Percentiles rank a stretch among this genome's conserved stretches.
Evolutionary conservation across 2,329 filamentous ascomycete genomes (phyloP).

Genomic region (Colletotrichum lentis): DNA sequence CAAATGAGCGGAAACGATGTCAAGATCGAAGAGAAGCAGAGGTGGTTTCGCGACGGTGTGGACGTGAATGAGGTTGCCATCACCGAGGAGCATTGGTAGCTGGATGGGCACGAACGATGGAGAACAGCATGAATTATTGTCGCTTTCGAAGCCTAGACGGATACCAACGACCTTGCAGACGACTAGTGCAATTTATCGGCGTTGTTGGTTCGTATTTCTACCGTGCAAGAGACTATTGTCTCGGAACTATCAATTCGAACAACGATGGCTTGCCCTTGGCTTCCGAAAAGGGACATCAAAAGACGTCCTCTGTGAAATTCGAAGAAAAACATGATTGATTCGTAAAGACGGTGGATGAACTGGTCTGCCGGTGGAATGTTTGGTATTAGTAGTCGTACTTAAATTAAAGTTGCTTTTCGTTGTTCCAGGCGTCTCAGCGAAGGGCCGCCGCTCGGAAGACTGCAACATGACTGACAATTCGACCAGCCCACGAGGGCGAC

Average conservation of each 20-base stretch:
- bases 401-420: background rate
- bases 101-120: background rate
- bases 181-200: background rate
- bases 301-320: too few relatives aligned
- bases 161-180: background rate
- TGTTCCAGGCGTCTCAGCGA: background rate
- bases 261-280: background rate
- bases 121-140: too few relatives aligned
- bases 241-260: background rate
- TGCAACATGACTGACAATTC: background rate
- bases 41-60: slow-evolving; percentile 75
- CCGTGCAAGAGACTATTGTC: background rate
- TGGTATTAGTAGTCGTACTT: background rate
- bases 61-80: slow-evolving; percentile 75
- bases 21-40: slow-evolving; percentile 65
- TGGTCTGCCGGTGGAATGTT: background rate
- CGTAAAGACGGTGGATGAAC: too few relatives aligned
- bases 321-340: too few relatives aligned
- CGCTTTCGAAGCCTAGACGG: background rate
- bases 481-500: background rate
- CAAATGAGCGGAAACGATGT: slow-evolving; percentile 81
- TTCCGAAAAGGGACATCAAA: background rate
- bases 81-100: slow-evolving; percentile 71
- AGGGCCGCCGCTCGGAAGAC: background rate
- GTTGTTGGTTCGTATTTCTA: background rate